These are phyloP conservation scores for Trypanosoma conorhini DNA, from an alignment of 208 protist genomes.

Conservation along the genomic window DNA sequence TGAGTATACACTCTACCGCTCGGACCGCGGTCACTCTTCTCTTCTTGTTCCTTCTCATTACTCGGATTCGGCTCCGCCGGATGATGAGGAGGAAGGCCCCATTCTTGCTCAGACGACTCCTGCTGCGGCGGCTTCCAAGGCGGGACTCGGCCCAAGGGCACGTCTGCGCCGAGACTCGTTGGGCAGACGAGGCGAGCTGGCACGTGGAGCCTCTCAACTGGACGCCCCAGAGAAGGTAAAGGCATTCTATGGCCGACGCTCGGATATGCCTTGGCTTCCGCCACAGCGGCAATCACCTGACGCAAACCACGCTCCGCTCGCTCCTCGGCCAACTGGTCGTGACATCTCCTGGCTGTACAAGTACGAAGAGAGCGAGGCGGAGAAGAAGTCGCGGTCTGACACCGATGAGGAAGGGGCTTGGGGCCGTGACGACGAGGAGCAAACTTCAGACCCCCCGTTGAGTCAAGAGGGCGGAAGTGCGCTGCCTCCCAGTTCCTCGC, in stretches of 20 bases:
- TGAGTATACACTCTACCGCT: constrained; percentile 28
- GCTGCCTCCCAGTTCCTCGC: neutral
- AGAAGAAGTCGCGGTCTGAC: constrained; percentile 21
- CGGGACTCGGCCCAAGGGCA: neutral
- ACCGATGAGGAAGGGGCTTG: constrained; percentile 7
- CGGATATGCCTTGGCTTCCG: constrained; percentile 16
- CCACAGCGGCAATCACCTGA: neutral
- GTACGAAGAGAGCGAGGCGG: constrained; percentile 24
- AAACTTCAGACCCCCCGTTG: neutral
- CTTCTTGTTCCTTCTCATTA: neutral
- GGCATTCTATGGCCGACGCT: neutral
- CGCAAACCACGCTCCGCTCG: neutral
- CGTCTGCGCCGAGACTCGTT: neutral
- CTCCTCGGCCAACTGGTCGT: constrained; percentile 1
- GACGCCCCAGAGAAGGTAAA: neutral
- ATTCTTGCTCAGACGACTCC: neutral
- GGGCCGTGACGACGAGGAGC: neutral
- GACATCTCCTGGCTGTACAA: constrained; percentile 27
- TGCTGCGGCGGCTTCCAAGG: neutral
- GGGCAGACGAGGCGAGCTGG: neutral
- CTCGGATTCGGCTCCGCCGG: neutral
- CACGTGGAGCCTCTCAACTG: neutral
- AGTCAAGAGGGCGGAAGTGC: neutral
- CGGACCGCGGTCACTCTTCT: constrained; percentile 19
- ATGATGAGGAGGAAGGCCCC: neutral